These are phyloP conservation scores for Lophiotrema nucula DNA, from an alignment of 495 filamentous ascomycete genomes.

Conservation along the genomic window DNA sequence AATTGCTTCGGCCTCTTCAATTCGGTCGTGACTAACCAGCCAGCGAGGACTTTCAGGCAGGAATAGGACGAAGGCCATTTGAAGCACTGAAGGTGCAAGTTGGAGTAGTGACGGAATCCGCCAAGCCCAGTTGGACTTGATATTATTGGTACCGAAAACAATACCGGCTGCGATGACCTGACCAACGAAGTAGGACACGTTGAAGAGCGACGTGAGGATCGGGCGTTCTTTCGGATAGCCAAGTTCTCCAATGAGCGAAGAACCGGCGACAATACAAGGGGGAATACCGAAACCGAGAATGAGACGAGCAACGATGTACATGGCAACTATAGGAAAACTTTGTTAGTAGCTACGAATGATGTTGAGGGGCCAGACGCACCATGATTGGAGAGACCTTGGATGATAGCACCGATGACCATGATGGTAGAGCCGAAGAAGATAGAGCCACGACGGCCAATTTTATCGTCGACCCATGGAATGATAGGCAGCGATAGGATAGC, in stretches of 20 bases:
- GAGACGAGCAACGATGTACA: slow-evolving; percentile 66
- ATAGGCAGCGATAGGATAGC: slow-evolving; percentile 59
- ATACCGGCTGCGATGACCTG: slow-evolving; percentile 59
- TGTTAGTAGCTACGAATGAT: not conserved
- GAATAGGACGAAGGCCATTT: slow-evolving; percentile 48
- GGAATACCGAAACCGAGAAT: slow-evolving; percentile 50
- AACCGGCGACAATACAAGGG: slow-evolving; percentile 64
- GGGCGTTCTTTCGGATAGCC: slow-evolving; percentile 65
- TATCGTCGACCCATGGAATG: slow-evolving; percentile 57
- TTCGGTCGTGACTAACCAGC: slow-evolving; percentile 58
- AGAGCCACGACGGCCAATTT: slow-evolving; percentile 53
- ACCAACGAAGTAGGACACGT: slow-evolving; percentile 63
- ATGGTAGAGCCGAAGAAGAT: slow-evolving; percentile 60
- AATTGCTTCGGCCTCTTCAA: slow-evolving; percentile 57
- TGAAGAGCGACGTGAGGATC: slow-evolving; percentile 66
- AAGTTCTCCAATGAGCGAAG: slow-evolving; percentile 64
- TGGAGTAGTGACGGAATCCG: slow-evolving; percentile 61
- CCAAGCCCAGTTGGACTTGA: slow-evolving; percentile 62
- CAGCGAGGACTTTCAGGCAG: slow-evolving; percentile 61
- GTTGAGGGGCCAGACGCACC: slow-evolving; percentile 37
- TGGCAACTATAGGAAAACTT: slow-evolving; percentile 43
- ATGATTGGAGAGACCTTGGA: slow-evolving; percentile 54
- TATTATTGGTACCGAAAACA: slow-evolving; percentile 57
- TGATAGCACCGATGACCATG: slow-evolving; percentile 58
- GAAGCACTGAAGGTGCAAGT: slow-evolving; percentile 54